These are phyloP conservation scores for Pyrus betulifolia DNA, from an alignment of 306 rosid species.

Conservation along the genomic window DNA sequence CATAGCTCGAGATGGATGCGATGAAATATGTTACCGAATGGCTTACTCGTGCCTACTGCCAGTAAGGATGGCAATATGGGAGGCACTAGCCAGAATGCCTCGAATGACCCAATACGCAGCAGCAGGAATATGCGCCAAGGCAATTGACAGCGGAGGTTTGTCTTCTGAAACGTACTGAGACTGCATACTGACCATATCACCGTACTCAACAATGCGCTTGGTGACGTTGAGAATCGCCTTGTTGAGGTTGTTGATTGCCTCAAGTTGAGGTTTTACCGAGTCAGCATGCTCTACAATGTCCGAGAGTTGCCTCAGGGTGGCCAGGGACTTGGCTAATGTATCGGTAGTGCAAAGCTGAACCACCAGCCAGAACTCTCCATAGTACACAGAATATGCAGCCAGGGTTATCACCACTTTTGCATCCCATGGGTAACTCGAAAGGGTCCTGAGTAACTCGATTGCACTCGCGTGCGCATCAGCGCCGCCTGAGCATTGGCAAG, in stretches of 20 bases:
- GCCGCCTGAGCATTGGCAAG: conserved; percentile 61
- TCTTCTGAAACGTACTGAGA: conserved; percentile 61
- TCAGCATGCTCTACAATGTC: conserved; percentile 43
- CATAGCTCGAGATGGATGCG: not conserved
- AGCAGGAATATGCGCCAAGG: conserved; percentile 59
- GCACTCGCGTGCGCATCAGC: conserved; percentile 66
- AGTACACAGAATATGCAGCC: conserved; percentile 68
- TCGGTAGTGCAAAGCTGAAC: conserved; percentile 43
- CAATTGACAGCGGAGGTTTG: conserved; percentile 53
- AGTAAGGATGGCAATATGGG: conserved; percentile 45
- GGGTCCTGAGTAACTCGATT: conserved; percentile 46
- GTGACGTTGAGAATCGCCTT: conserved; percentile 47
- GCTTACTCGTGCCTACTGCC: conserved; percentile 71
- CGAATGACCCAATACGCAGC: conserved; percentile 76
- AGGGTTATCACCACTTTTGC: conserved; percentile 70
- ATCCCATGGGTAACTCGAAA: conserved; percentile 74
- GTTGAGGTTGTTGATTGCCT: conserved; percentile 52
- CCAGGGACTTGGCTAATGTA: conserved; percentile 70
- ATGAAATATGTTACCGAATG: not conserved
- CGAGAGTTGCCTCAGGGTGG: conserved; percentile 64
- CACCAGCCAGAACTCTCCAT: conserved; percentile 84
- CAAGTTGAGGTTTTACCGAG: conserved; percentile 49
- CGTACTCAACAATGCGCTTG: conserved; percentile 46
- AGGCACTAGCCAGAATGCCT: conserved; percentile 61
- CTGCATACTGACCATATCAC: conserved; percentile 33